These are phyloP conservation scores for Bigelowiella natans DNA, from an alignment of 78 protist genomes.

Conservation along the genomic window DNA sequence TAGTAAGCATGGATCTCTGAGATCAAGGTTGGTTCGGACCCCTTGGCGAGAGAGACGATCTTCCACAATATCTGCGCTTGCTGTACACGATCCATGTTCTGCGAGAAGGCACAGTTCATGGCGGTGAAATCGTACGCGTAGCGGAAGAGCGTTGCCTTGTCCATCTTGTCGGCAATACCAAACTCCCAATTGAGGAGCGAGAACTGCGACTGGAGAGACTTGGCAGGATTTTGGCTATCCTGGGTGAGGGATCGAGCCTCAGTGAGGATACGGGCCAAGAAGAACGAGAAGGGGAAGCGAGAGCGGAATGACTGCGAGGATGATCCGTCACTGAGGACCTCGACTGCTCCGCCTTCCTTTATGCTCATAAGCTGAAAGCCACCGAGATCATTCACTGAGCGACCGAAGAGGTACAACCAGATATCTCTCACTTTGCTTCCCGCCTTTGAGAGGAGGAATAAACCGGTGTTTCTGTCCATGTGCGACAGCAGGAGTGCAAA, in stretches of 20 bases:
- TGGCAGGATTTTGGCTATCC: not conserved
- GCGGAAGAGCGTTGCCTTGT: not conserved
- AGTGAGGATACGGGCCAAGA: not conserved
- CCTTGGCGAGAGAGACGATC: not conserved
- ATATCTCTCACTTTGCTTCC: not conserved
- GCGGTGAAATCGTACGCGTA: not conserved
- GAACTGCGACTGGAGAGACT: not conserved
- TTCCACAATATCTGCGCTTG: not conserved
- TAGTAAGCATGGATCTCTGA: not conserved
- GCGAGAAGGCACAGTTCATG: not conserved
- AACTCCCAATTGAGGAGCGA: not conserved
- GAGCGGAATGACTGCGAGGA: not conserved
- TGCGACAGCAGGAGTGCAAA: not conserved
- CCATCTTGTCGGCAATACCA: not conserved
- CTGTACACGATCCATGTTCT: not conserved
- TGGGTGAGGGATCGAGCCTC: not conserved
- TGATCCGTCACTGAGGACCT: not conserved
- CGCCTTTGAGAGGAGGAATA: not conserved
- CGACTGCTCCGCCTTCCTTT: not conserved
- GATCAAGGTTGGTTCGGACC: not conserved
- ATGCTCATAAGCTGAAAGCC: not conserved
- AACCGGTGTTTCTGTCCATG: not conserved
- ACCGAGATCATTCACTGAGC: not conserved
- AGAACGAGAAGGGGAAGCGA: not conserved
- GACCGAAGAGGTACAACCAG: constrained; percentile 1